These are phyloP conservation scores for Davidsoniella eucalypti DNA, from an alignment of 2,329 filamentous ascomycete species.

Conservation along the genomic window DNA sequence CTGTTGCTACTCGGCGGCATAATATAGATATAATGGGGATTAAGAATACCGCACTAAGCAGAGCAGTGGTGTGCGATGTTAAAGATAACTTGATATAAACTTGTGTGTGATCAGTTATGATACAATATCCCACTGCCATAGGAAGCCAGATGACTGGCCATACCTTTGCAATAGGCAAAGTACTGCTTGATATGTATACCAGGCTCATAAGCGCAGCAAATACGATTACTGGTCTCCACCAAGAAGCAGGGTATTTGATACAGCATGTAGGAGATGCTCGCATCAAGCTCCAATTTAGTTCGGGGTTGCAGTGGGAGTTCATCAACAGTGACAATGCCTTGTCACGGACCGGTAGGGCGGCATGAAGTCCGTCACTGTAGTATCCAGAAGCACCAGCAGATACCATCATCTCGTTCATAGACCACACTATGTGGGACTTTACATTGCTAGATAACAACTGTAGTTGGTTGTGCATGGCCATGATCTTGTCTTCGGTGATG, in stretches of 20 bases:
- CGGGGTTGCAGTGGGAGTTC: conserved; percentile 35
- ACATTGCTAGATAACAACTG: conserved; percentile 24
- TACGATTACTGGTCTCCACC: too few species aligned
- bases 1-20: background rate
- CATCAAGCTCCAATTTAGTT: conserved; percentile 12
- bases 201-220: too few species aligned
- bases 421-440: conserved; percentile 30
- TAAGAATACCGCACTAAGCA: background rate
- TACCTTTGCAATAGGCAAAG: too few species aligned
- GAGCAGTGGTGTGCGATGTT: conserved; percentile 1
- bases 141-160: too few species aligned
- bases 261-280: conserved; percentile 6
- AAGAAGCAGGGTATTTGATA: background rate
- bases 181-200: too few species aligned
- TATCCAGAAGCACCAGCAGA: conserved; percentile 18
- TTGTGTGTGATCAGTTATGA: conserved; percentile 9
- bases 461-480: conserved; percentile 36
- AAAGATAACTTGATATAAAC: conserved; percentile 7
- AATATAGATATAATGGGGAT: background rate
- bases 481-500: conserved; percentile 33
- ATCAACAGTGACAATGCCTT: conserved; percentile 33
- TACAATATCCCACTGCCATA: background rate
- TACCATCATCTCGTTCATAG: conserved; percentile 33
- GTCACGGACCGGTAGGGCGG: conserved; percentile 25
- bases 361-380: conserved; percentile 29